Conservation (phyloP, 805 yeast genomes). For the Pichia exigua region DNA sequence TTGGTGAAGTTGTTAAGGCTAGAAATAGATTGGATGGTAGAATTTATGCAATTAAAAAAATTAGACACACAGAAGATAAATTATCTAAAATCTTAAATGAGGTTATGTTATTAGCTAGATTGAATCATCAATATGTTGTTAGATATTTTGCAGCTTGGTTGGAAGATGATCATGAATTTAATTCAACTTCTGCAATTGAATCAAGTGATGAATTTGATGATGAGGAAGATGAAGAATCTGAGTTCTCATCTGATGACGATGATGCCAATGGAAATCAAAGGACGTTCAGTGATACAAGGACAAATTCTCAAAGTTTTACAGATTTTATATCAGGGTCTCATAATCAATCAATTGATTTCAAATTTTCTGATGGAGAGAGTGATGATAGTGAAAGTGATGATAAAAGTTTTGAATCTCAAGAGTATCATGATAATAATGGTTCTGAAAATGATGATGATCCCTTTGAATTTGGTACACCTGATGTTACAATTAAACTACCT, state of each 20-base stretch:
- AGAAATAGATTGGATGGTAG: conserved; percentile 90
- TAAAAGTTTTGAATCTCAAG: conserved; percentile 17
- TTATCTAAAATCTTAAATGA: conserved; percentile 79
- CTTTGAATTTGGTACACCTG: conserved; percentile 24
- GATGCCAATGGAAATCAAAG: conserved; percentile 6
- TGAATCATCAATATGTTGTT: conserved; percentile 93
- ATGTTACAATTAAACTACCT: conserved; percentile 5
- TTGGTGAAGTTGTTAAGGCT: conserved; percentile 97
- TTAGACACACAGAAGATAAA: conserved; percentile 73
- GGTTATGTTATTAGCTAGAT: conserved; percentile 82
- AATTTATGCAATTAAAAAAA: conserved; percentile 88
- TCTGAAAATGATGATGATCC: conserved; percentile 20
- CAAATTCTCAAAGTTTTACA: conserved; percentile 34
- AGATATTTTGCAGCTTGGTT: conserved; percentile 97
- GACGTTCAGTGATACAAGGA: conserved; percentile 21
- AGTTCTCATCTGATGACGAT: conserved; percentile 8
- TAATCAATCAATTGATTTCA: conserved; percentile 50
- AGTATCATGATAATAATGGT: conserved; percentile 17
- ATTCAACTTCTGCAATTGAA: conserved; percentile 21
- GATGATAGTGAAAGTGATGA: conserved; percentile 19
- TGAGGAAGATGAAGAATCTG: conserved; percentile 25
- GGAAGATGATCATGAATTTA: conserved; percentile 50
- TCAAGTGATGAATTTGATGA: conserved; percentile 20
- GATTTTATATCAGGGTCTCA: conserved; percentile 66
- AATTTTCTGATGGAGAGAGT: conserved; percentile 33